Evolutionary conservation across 768 basidiomycete species (phyloP).

Genomic region (Arthromyces matolae): DNA sequence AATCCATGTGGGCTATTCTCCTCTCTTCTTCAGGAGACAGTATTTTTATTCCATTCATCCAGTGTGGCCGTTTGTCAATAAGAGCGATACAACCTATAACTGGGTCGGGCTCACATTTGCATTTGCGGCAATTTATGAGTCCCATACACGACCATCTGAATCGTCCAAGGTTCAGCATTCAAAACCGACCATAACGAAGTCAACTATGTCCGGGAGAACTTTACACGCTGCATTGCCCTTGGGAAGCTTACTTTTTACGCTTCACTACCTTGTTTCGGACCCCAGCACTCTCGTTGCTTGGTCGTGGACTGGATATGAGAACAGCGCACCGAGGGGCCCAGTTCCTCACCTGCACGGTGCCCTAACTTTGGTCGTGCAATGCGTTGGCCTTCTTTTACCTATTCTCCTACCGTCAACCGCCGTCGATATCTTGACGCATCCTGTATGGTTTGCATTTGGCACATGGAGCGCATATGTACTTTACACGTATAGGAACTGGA

Average conservation of each 20-base stretch:
- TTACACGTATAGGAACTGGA: conserved; percentile 62
- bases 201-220: no score
- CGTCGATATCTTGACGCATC: conserved; percentile 37
- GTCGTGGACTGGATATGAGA: conserved; percentile 87
- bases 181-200: no score
- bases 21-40: background rate
- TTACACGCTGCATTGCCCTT: conserved; percentile 50
- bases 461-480: conserved; percentile 49
- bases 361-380: conserved; percentile 62
- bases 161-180: no score
- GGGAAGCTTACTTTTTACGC: conserved; percentile 64
- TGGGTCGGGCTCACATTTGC: conserved; percentile 59
- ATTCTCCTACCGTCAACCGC: conserved; percentile 14
- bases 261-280: conserved; percentile 73
- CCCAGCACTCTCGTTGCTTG: conserved; percentile 77
- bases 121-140: conserved; percentile 53
- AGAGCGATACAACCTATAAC: conserved; percentile 66
- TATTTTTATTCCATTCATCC: conserved; percentile 5
- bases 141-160: conserved; percentile 39
- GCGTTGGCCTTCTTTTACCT: conserved; percentile 49
- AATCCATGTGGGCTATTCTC: conserved; percentile 57
- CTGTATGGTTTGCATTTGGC: conserved; percentile 54
- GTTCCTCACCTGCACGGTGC: conserved; percentile 68
- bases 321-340: conserved; percentile 60
- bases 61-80: conserved; percentile 81